Base-by-base conservation (phyloP, 148 eudicot species). In the Vaccinium myrtillus region DNA sequence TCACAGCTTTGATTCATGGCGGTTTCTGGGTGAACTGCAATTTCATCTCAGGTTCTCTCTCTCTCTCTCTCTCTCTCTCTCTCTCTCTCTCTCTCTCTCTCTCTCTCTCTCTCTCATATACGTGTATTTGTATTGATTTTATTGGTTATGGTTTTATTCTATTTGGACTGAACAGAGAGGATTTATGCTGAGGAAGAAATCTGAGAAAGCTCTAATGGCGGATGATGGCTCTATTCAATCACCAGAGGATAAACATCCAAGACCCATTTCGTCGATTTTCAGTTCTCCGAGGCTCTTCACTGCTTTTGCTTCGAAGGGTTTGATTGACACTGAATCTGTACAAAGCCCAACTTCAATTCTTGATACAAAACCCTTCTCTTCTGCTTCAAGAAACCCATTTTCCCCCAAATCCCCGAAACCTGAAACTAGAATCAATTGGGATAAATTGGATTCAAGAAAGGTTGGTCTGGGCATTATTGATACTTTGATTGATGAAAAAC, bases 281-380 rank as follows among this genome's bases (percentile, higher is more conserved):
- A 82, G 53, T 77, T 90, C 90, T 51, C 89, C 88, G 9, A 89
- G 87, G 58, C 74, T 87, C 54, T 88, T 90, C 87, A 84, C 86
- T 78, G 63, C 81, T 84, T 88, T 88, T 84, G 78, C 88, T 14
- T 85, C 91, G 5, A 90, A 91, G 85, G 79, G 75, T 46, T 65
- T 78, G 43, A 73, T 54, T 7, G 15, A 84, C 23, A 85, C 89
- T 55, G 94, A 92, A 74, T 83, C 88, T 65, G 53, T 82, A 13
- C 87, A 56, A 79, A 92, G 94, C 81, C 94, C 94, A 51, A 92
- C 92, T 87, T 92, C 93, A 75, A 91, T 90, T 16, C 92, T 92
- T 77, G 93, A 92, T 54, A 59, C 82, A 19, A 92, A 90, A 76
- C 87, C 90, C 46, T 87, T 87, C 75, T 84, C 87, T 69, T 84